Evolutionary conservation across 139 green algal genomes (phyloP).

Genomic region (Asterochloris sp.): DNA sequence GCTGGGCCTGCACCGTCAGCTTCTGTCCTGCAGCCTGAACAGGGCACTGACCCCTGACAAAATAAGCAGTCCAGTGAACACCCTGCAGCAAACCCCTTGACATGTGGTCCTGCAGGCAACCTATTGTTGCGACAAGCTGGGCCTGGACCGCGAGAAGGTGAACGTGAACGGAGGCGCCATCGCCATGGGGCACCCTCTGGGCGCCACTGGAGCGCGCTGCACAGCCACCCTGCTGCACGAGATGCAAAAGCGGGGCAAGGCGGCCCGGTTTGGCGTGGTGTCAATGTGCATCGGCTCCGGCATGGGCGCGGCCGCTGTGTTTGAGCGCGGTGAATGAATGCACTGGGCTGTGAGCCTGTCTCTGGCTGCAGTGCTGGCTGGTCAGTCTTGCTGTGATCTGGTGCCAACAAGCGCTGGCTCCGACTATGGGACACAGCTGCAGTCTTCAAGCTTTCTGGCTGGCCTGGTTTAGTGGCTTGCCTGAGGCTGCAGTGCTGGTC

Average conservation of each 20-base stretch:
- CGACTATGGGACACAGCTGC: too few relatives aligned
- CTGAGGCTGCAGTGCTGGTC: too few relatives aligned
- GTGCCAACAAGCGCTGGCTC: too few relatives aligned
- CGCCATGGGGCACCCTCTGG: conserved; percentile 94
- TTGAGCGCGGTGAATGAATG: conserved; percentile 55
- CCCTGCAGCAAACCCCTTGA: neutral
- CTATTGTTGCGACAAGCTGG: conserved; percentile 86
- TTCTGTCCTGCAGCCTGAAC: neutral
- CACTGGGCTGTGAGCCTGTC: neutral
- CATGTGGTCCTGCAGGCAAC: conserved; percentile 62
- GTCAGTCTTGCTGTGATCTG: neutral
- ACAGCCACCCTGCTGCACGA: conserved; percentile 96
- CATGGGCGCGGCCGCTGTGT: conserved; percentile 92
- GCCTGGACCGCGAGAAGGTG: conserved; percentile 83
- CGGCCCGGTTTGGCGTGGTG: conserved; percentile 90
- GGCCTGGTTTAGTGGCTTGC: neutral
- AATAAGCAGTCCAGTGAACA: too few relatives aligned
- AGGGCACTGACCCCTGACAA: neutral
- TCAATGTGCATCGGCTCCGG: conserved; percentile 98
- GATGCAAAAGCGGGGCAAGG: conserved; percentile 81
- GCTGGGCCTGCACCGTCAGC: too few relatives aligned
- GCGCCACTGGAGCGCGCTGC: conserved; percentile 75
- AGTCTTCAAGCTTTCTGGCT: neutral
- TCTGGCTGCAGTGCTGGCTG: neutral
- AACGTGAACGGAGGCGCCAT: conserved; percentile 98